Percentiles rank a stretch among this genome's conserved stretches.
Evolutionary conservation across 2,329 filamentous ascomycete genomes (phyloP).

Genomic region (Pseudocercospora cruenta): DNA sequence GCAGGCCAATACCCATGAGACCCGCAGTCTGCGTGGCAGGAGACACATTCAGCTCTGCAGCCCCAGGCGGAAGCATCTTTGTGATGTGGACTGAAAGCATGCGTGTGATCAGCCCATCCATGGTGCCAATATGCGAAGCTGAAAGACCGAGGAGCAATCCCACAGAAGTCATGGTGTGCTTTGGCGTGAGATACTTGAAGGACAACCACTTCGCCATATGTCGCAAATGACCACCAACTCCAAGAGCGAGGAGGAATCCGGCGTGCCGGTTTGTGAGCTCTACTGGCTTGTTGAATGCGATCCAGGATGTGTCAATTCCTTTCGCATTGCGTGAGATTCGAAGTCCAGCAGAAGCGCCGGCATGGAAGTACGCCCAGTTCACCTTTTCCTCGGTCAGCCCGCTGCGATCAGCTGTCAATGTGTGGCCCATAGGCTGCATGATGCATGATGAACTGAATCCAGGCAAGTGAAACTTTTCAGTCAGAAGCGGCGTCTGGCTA

Average conservation of each 20-base stretch:
- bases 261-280: conserved; percentile 96
- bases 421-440: conserved; percentile 89
- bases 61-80: conserved; percentile 86
- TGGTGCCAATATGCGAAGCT: conserved; percentile 91
- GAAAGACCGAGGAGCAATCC: conserved; percentile 90
- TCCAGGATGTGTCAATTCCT: conserved; percentile 98
- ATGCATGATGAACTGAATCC: conserved; percentile 91
- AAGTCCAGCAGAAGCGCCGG: conserved; percentile 88
- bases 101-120: conserved; percentile 93
- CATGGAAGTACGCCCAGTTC: conserved; percentile 98
- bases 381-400: conserved; percentile 94
- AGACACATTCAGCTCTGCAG: conserved; percentile 91
- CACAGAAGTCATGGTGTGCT: conserved; percentile 98
- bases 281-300: conserved; percentile 92
- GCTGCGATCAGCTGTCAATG: conserved; percentile 86
- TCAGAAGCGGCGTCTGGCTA: conserved; percentile 82
- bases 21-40: conserved; percentile 92
- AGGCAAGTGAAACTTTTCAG: conserved; percentile 85
- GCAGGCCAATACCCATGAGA: conserved; percentile 92
- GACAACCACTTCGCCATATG: conserved; percentile 96
- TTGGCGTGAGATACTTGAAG: conserved; percentile 98
- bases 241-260: conserved; percentile 86
- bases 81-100: conserved; percentile 95
- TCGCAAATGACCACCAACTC: conserved; percentile 92
- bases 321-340: conserved; percentile 87